phyloP scores from a whole-genome alignment of 2,329 filamentous ascomycete species.

The Colletotrichum spaethianum region DNA sequence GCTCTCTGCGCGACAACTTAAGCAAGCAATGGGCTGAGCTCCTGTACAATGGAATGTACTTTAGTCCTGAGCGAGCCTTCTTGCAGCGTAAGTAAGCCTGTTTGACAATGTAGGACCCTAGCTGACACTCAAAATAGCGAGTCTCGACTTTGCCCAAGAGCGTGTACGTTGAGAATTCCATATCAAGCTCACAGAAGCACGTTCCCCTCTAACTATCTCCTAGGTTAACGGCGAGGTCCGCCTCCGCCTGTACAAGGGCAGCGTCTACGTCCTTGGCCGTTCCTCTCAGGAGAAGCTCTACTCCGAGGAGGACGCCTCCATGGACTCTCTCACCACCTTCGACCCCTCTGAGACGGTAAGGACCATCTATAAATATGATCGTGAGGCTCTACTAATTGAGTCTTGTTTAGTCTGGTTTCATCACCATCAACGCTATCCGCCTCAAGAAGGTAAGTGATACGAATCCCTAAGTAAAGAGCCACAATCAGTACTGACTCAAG shows the following conservation, averaged over 20 bases:
- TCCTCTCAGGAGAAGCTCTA: constrained; percentile 65
- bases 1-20: constrained; percentile 67
- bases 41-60: constrained; percentile 66
- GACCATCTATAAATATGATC: not conserved
- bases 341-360: constrained; percentile 54
- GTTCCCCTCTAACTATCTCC: too few species aligned
- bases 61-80: constrained; percentile 58
- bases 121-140: constrained; percentile 31
- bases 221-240: constrained; percentile 47
- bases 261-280: constrained; percentile 61
- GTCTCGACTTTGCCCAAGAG: constrained; percentile 36
- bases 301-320: constrained; percentile 62
- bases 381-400: too few species aligned
- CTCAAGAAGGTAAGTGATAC: constrained; percentile 62
- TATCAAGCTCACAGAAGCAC: not conserved
- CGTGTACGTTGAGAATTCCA: not conserved
- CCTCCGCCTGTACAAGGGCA: constrained; percentile 55
- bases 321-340: constrained; percentile 65
- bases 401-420: constrained; percentile 64
- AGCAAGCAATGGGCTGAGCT: constrained; percentile 53
- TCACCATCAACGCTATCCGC: constrained; percentile 78
- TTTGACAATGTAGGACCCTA: too few species aligned
- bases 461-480: not conserved
- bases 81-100: constrained; percentile 12
- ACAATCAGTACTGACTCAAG: not conserved